These are phyloP conservation scores for Vitis cinerea DNA, from an alignment of 164 flowering plant species.

Conservation along the genomic window DNA sequence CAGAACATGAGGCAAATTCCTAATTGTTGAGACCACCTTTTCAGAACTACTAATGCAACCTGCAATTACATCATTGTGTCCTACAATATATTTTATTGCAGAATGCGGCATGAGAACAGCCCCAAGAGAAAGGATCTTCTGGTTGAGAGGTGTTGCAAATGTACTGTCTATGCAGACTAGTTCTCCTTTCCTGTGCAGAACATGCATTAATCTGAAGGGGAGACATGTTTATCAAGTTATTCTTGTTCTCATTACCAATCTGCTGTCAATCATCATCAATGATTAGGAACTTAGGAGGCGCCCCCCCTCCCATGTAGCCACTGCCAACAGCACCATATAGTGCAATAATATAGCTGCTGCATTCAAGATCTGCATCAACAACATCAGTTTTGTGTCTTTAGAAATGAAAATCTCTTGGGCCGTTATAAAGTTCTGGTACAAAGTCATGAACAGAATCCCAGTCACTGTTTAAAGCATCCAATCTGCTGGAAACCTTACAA, in stretches of 20 bases:
- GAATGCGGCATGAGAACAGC: slow-evolving; percentile 94
- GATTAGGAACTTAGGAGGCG: too few relatives aligned
- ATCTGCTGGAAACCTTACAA: slow-evolving; percentile 15
- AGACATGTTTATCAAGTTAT: too few relatives aligned
- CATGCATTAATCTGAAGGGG: too few relatives aligned
- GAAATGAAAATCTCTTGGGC: slow-evolving; percentile 30
- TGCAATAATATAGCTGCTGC: slow-evolving; percentile 23
- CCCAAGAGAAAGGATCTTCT: slow-evolving; percentile 90
- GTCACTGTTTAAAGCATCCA: slow-evolving; percentile 26
- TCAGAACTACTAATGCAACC: slow-evolving; percentile 89
- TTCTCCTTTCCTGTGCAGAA: slow-evolving; percentile 65
- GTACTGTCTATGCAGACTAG: slow-evolving; percentile 91
- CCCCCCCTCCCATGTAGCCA: too few relatives aligned
- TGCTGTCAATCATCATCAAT: too few relatives aligned
- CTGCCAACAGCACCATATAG: slow-evolving; percentile 33
- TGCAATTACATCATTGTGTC: slow-evolving; percentile 95
- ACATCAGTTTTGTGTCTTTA: slow-evolving; percentile 33
- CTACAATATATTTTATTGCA: slow-evolving; percentile 82
- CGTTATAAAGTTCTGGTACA: slow-evolving; percentile 29
- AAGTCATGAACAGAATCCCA: slow-evolving; percentile 45
- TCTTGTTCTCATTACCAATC: too few relatives aligned
- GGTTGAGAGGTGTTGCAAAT: slow-evolving; percentile 94
- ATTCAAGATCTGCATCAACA: slow-evolving; percentile 33
- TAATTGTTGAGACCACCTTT: slow-evolving; percentile 57
- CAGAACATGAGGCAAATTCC: slow-evolving; percentile 79